Base-by-base conservation (phyloP, 108 stramenopile species). In the Discostella pseudostelligera region DNA sequence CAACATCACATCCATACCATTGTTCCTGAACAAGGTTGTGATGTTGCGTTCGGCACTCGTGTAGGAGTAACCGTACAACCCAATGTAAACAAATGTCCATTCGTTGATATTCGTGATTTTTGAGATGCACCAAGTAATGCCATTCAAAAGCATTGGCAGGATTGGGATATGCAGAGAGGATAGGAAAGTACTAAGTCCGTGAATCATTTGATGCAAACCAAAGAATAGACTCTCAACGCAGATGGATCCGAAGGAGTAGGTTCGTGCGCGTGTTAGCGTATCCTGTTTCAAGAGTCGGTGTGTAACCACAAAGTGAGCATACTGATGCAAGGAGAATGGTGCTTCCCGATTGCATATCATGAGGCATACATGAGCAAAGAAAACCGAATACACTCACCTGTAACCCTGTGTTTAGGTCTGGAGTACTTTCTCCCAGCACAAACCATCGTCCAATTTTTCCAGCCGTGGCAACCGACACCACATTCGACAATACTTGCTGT, bases 141-240 rank as follows among this genome's bases (percentile, higher is more conserved):
- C 13, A 16, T 62, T 51, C 0, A 16, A 13, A 36, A 12, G 47
- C 12, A 37, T 39, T 20, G 62, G 49, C 24, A 26, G 28, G 55
- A 43, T 7, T n/a, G 62, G 26, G 39, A 51, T 47, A 42, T 16
- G 29, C 22, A 32, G 3, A 35, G 28, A 39, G 26, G 58, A 59
- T 12, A 37, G 68, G 45, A 74, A 73, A 42, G 58, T 50, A 56
- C 65, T 74, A 79, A 84, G 4, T 85, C 92, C 84, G 84, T 76
- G 66, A 16, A 87, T 17, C 13, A 85, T 78, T 67, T 89, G 76
- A 44, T 87, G 26, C 16, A 90, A 36, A 17, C 87, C 84, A 19
- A 83, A 78, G 50, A 95, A 17, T 22, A 95, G 59, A 63, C 86
- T 84, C n/a, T 90, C 94, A 22, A 90, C 64, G 64, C 87, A 88